Evolutionary conservation across 2,329 filamentous ascomycete genomes (phyloP), one percentile per base, ranked within the genome.

Genomic region (Clonostachys byssicola): DNA sequence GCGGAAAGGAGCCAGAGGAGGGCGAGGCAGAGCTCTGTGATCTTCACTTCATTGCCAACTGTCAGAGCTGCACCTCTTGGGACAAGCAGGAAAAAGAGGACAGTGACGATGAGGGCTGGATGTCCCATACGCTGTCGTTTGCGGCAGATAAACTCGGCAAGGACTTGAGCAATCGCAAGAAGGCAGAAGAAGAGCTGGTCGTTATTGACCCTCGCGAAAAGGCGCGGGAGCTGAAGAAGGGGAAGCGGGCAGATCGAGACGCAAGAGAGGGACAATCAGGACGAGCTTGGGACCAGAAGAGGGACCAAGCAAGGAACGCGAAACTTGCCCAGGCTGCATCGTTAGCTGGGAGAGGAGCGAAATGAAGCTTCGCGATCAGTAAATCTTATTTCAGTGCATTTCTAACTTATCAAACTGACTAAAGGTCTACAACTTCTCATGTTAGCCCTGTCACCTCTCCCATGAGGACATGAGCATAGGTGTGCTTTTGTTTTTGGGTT

Each of bases 1-100:
- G 39, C 16, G 55, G 38, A 5, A 45, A 54, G 61, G 51, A 51
- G 16, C 52, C 50, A 9, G 53, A 44, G 8, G 85, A 85, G 4
- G 82, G 87, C 38, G 89, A 95, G 62, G 85, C 83, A 4, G 78
- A 78, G 44, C 75, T 95, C 5, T 99, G 94, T 61, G 94, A 97
- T 63, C 71, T 99, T 35, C 94, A 99, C 64, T 99, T 97, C 65
- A 95, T 99, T 52, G 88, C 88, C 43, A 89, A 95, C 58, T 99
- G 94, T 65, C 90, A 96, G 62, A 96, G 90, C 41, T 97, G 94
- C 65, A 83, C 81, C 49, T 81, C 86, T 1, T 96, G 92, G 90
- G 88, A 95, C 59, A 78, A 84, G 56, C 75, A 74, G 39, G 80
- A 75, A 5, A 72, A 74, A 12, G 73, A 77, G 18, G 80, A 85